phyloP scores from a whole-genome alignment of 306 rosid species.

The Dryas octopetala region DNA sequence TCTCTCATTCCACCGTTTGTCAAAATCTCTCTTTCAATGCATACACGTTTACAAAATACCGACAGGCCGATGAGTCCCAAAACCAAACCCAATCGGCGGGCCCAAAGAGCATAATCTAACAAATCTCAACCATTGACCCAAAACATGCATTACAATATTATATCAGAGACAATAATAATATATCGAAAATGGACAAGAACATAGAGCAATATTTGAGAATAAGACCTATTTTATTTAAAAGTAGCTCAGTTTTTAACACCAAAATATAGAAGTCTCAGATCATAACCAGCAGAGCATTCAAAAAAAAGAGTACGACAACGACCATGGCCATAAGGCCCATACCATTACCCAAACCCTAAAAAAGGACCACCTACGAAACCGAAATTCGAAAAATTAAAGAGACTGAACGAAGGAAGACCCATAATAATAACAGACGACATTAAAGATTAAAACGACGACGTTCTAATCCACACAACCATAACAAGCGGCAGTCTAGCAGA shows the following conservation, averaged over 20 bases:
- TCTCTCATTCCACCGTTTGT: no score
- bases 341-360: conserved; percentile 12
- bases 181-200: no score
- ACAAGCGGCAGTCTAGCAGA: conserved; percentile 38
- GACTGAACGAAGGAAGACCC: neutral
- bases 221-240: conserved; percentile 15
- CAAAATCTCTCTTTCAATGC: no score
- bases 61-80: neutral
- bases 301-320: neutral
- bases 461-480: no score
- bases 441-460: neutral
- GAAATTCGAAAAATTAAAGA: conserved; percentile 6
- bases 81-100: no score
- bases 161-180: no score
- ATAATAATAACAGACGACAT: neutral
- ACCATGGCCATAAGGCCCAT: neutral
- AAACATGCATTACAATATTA: no score
- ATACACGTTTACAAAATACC: no score
- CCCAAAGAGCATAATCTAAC: neutral
- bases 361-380: neutral
- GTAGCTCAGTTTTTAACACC: conserved; percentile 7
- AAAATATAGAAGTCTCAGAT: neutral
- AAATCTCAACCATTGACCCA: no score
- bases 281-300: neutral
- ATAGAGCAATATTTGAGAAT: neutral